Conservation (phyloP, 495 filamentous ascomycete species). For the Friedmanniomyces simplex region DNA sequence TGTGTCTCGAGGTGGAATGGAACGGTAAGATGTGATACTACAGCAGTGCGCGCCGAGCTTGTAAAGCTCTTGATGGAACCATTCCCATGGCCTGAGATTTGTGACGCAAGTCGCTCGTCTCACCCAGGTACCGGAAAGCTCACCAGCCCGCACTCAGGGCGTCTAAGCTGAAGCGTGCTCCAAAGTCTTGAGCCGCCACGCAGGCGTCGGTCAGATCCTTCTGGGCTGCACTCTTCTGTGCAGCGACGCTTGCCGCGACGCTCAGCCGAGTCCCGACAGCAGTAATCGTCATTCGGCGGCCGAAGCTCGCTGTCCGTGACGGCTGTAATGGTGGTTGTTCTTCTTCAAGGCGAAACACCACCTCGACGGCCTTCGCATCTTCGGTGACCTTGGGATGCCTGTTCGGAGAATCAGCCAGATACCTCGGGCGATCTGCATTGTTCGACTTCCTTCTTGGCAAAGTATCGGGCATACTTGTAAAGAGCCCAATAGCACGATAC, state of each 20-base stretch:
- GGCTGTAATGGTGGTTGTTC: background rate
- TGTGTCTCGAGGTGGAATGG: too few relatives aligned
- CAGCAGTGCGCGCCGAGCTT: too few relatives aligned
- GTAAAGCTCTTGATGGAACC: too few relatives aligned
- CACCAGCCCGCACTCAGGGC: too few relatives aligned
- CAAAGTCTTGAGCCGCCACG: background rate
- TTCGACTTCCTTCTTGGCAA: constrained; percentile 21
- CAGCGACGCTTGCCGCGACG: background rate
- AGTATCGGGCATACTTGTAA: constrained; percentile 38
- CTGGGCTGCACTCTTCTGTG: background rate
- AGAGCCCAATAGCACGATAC: constrained; percentile 36
- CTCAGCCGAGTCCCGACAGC: constrained; percentile 5
- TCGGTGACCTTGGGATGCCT: constrained; percentile 38
- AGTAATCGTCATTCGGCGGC: constrained; percentile 7
- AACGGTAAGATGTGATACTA: too few relatives aligned
- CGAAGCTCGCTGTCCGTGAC: background rate
- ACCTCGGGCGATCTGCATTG: background rate
- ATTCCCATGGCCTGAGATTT: too few relatives aligned
- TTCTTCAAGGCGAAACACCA: constrained; percentile 29
- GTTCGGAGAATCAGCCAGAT: background rate
- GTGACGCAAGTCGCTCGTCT: too few relatives aligned
- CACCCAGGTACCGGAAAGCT: too few relatives aligned
- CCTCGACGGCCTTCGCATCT: constrained; percentile 35
- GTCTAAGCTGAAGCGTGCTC: background rate
- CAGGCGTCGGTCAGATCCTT: background rate